phyloP scores from a whole-genome alignment of 768 basidiomycete genomes.

The Boletus speciosus region DNA sequence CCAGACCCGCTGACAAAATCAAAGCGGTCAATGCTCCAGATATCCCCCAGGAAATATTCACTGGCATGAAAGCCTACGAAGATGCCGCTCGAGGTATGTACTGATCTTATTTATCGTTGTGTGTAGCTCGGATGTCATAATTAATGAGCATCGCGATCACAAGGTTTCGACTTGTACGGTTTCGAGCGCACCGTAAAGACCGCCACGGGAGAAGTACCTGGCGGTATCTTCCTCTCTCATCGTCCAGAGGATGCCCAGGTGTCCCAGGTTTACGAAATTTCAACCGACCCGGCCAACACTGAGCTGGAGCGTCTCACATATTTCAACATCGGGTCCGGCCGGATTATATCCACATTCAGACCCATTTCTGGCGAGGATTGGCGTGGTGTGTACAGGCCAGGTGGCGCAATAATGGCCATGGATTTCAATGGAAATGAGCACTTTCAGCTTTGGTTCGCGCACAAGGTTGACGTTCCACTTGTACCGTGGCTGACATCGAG shows the following conservation, averaged over 20 bases:
- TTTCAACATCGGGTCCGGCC: conserved; percentile 38
- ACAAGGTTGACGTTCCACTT: neutral
- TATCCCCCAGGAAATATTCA: conserved; percentile 32
- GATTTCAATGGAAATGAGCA: conserved; percentile 40
- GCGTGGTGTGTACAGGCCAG: conserved; percentile 35
- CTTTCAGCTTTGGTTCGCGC: conserved; percentile 39
- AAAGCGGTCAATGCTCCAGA: conserved; percentile 37
- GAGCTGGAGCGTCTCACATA: conserved; percentile 36
- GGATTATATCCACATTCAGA: conserved; percentile 32
- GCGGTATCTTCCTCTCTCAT: conserved; percentile 35
- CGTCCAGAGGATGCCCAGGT: conserved; percentile 40
- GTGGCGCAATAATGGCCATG: conserved; percentile 38
- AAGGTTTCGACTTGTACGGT: conserved; percentile 28
- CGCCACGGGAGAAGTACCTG: conserved; percentile 6
- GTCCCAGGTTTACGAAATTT: conserved; percentile 35
- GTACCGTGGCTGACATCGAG: neutral
- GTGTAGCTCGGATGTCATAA: neutral
- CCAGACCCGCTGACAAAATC: conserved; percentile 37
- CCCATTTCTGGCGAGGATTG: conserved; percentile 39
- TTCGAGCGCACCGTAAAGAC: conserved; percentile 25
- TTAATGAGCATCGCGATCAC: neutral
- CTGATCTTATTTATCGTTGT: neutral
- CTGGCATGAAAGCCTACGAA: conserved; percentile 38
- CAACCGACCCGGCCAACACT: conserved; percentile 22
- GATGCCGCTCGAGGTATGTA: conserved; percentile 34